Evolutionary conservation across 768 basidiomycete genomes (phyloP), one percentile per base, ranked within the genome.

Genomic region (Mycena belliarum): DNA sequence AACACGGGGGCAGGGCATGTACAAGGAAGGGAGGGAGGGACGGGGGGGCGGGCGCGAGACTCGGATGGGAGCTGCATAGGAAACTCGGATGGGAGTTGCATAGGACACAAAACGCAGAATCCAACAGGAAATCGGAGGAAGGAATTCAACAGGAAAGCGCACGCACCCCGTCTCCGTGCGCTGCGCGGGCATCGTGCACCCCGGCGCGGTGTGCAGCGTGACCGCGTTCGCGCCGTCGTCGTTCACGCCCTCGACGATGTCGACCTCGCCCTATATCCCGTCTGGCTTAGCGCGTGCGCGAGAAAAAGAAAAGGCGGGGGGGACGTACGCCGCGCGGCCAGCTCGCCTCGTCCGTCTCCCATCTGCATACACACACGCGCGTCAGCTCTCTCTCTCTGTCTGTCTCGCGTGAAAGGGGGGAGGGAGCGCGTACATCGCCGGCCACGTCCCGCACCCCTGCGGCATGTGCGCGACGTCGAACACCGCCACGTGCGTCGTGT

Each of bases 201-300:
- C 82, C 77, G 48, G 4, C 18, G 1, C 37, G 6, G 86, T 87
- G 67, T 88, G 87, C 37, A 88, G 72, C 0, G 84, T 81, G 2
- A 76, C 74, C 56, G 76, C 73, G 63, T 86, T 82, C 3, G 81
- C 77, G 15, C 70, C 70, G 51, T 79, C 72, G 63, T 84, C 73
- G 63, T 87, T 87, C 15, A 86, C 84, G 41, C 82, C 83, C 67
- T 84, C 82, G 32, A 83, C 61, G 38, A 84, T 80, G 62, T 85
- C 79, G 16, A 82, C 72, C 62, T 82, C 80, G 4, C 82, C 82
- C n/a, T n/a, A n/a, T n/a, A n/a, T n/a, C n/a, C n/a, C n/a, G n/a
- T n/a, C n/a, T n/a, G n/a, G n/a, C n/a, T n/a, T n/a, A n/a, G n/a
- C n/a, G n/a, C n/a, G n/a, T n/a, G n/a, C n/a, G n/a, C n/a, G n/a